Base-by-base conservation (phyloP, 306 rosid genomes). In the Lathyrus aphaca region DNA sequence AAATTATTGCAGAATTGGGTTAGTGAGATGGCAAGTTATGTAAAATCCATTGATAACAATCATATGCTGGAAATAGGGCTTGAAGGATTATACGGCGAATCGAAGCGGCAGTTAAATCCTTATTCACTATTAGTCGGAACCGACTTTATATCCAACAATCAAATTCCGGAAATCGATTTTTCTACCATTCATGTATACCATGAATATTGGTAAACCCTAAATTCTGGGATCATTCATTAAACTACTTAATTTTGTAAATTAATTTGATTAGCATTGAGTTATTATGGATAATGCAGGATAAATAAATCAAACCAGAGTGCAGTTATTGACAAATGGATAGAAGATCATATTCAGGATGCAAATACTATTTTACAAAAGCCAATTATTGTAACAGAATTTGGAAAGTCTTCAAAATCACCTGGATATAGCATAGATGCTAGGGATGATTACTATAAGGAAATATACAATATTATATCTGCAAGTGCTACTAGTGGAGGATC, bases 111-210 rank as follows among this genome's bases (percentile, higher is more conserved):
- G 1, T 27, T 27, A 17, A 56, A 56, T 56, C 62, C 62, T 18
- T 25, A 56, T 29, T 2, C 38, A 12, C 0, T 6, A 2, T 16
- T 29, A 79, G 51, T 43, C 48, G 84, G 86, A 59, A 82, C 84
- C 18, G 83, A 79, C 79, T 82, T 82, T 56, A 79, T 82, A 29
- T 67, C 84, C 25, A 82, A 82, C 70, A 82, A 79, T 27, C 83
- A 21, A 65, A 54, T 82, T 63, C 77, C 77, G 0, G 7, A 76
- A 79, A 58, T 79, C 0, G 84, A 82, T 68, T 82, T 75, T 13
- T 15, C 81, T 29, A 54, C 81, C 53, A 82, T 82, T n/a, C 86
- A 82, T 71, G 18, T 79, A 18, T 82, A 82, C 55, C 78, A 83
- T n/a, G 80, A 77, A 0, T 67, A 65, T 40, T 83, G 87, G 87